Conservation (phyloP, 1,284 basidiomycete species). For the Termitomyces sp. region DNA sequence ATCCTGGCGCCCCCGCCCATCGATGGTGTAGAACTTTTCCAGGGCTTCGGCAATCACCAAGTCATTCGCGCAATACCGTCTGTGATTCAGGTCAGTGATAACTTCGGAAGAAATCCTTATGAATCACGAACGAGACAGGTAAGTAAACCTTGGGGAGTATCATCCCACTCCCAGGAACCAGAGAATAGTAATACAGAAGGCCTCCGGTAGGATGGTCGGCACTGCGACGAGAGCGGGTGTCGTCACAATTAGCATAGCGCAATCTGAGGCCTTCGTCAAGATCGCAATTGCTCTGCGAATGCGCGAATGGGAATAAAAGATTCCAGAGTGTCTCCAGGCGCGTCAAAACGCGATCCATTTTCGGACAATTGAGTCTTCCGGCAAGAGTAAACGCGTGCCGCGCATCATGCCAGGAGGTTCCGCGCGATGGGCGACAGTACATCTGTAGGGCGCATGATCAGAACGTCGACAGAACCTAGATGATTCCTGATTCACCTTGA, state of each 20-base stretch:
- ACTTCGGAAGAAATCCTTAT: neutral
- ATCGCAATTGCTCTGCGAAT: slow-evolving; percentile 18
- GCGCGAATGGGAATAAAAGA: slow-evolving; percentile 23
- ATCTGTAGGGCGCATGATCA: slow-evolving; percentile 17
- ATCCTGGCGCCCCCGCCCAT: slow-evolving; percentile 8
- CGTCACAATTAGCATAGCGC: slow-evolving; percentile 2
- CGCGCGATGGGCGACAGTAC: slow-evolving; percentile 24
- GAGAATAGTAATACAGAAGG: slow-evolving; percentile 26
- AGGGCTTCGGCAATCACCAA: slow-evolving; percentile 21
- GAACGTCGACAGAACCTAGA: neutral
- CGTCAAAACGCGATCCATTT: slow-evolving; percentile 18
- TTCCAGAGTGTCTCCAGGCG: slow-evolving; percentile 25
- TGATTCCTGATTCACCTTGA: slow-evolving; percentile 20
- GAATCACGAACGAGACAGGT: slow-evolving; percentile 24
- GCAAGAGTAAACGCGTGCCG: slow-evolving; percentile 23
- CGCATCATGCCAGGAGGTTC: slow-evolving; percentile 24
- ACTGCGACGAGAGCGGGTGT: slow-evolving; percentile 9
- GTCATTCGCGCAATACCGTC: slow-evolving; percentile 25
- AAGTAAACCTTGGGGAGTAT: slow-evolving; percentile 27
- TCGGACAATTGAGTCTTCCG: slow-evolving; percentile 21
- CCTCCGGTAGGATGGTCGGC: slow-evolving; percentile 23
- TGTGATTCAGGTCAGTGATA: slow-evolving; percentile 10
- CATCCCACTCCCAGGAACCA: slow-evolving; percentile 21
- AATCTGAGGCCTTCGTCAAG: slow-evolving; percentile 13
- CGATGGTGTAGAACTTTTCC: slow-evolving; percentile 22